phyloP scores from a whole-genome alignment of 1,284 basidiomycete species.

The Coniophora puteana region DNA sequence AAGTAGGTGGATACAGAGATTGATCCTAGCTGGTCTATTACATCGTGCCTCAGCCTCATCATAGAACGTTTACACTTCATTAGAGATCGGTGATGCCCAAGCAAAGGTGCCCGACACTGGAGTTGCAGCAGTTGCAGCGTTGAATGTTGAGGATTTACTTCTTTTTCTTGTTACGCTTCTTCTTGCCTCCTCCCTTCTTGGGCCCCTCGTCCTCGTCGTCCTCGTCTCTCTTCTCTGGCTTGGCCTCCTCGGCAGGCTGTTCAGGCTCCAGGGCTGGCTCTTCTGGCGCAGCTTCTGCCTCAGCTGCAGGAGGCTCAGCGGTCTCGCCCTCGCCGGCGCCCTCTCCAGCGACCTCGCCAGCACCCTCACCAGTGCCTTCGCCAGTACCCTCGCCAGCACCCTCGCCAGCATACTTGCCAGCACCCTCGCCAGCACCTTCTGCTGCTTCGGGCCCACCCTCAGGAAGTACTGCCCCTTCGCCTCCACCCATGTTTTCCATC shows the following conservation, averaged over 20 bases:
- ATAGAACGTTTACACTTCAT: too few relatives aligned
- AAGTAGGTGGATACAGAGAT: too few relatives aligned
- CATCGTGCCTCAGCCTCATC: too few relatives aligned
- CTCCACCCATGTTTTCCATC: background rate
- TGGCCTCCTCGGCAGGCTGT: slow-evolving; percentile 12
- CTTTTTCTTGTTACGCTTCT: slow-evolving; percentile 15
- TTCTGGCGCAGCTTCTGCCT: background rate
- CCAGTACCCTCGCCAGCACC: background rate
- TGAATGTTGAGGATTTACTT: slow-evolving; percentile 8
- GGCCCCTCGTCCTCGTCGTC: background rate
- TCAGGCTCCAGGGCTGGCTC: slow-evolving; percentile 12
- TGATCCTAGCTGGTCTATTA: too few relatives aligned
- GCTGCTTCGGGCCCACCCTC: background rate
- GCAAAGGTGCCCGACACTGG: too few relatives aligned
- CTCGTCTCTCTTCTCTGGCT: slow-evolving; percentile 1
- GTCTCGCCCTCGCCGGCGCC: slow-evolving; percentile 13
- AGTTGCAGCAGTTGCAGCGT: too few relatives aligned
- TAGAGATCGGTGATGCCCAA: too few relatives aligned
- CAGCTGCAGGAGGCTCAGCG: slow-evolving; percentile 1
- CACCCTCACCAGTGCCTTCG: background rate
- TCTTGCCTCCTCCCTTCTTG: slow-evolving; percentile 2
- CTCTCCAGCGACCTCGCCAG: background rate
- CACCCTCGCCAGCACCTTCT: background rate
- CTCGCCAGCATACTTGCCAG: background rate
- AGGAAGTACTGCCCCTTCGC: background rate